Evolutionary conservation across 169 alveolate species (phyloP).

Genomic region (Eimeria falciformis): DNA sequence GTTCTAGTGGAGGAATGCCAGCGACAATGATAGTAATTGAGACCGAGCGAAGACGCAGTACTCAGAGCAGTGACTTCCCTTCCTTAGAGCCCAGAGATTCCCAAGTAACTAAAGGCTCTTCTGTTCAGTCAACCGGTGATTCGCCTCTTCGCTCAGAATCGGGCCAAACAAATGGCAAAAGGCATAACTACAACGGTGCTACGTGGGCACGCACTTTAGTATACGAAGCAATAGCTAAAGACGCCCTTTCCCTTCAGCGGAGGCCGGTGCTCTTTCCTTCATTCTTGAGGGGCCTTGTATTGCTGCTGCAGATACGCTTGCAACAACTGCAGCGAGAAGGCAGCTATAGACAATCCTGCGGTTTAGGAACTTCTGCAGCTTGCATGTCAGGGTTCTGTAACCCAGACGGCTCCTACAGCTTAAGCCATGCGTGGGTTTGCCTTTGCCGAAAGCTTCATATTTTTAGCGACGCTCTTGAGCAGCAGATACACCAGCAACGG

Average conservation of each 20-base stretch:
- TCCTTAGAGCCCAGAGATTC: not conserved
- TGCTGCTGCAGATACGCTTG: slow-evolving; percentile 46
- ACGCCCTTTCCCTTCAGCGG: slow-evolving; percentile 43
- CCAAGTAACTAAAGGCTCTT: too few species aligned
- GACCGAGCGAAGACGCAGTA: slow-evolving; percentile 45
- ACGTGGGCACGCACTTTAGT: not conserved
- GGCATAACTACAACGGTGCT: too few species aligned
- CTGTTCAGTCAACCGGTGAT: too few species aligned
- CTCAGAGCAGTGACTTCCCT: slow-evolving; percentile 2
- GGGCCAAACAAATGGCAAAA: too few species aligned
- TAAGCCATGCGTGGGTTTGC: slow-evolving; percentile 49
- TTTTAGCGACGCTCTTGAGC: slow-evolving; percentile 34
- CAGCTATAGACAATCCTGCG: not conserved
- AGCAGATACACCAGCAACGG: slow-evolving; percentile 13
- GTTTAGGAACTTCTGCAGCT: not conserved
- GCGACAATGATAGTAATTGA: slow-evolving; percentile 28
- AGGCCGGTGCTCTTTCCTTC: slow-evolving; percentile 54
- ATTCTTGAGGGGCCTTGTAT: slow-evolving; percentile 33
- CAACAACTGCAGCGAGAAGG: not conserved
- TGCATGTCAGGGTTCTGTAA: not conserved
- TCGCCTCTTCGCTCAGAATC: too few species aligned
- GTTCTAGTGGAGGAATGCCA: slow-evolving; percentile 36
- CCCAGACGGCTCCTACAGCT: slow-evolving; percentile 18
- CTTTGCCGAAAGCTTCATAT: slow-evolving; percentile 56
- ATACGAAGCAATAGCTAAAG: slow-evolving; percentile 15